Evolutionary conservation across 2,329 filamentous ascomycete genomes (phyloP).

Genomic region (Diaporthe vexans): DNA sequence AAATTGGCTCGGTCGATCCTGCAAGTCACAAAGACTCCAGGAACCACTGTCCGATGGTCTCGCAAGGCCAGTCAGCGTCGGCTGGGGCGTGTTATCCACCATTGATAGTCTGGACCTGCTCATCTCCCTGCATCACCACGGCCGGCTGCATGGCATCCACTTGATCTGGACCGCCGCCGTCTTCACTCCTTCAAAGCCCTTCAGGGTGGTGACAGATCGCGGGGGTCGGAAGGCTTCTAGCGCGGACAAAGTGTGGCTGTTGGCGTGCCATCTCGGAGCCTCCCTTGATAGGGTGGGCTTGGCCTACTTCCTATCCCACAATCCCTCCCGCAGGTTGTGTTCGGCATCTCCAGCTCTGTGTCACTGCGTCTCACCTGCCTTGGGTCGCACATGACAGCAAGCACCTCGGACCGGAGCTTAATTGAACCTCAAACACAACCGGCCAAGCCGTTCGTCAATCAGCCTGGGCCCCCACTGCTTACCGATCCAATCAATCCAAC

Average conservation of each 20-base stretch:
- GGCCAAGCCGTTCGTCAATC: slow-evolving; percentile 36
- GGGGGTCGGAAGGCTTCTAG: slow-evolving; percentile 30
- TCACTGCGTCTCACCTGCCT: slow-evolving; percentile 32
- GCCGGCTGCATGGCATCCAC: slow-evolving; percentile 8
- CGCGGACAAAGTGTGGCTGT: slow-evolving; percentile 19
- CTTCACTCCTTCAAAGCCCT: slow-evolving; percentile 7
- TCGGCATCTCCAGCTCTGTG: slow-evolving; percentile 20
- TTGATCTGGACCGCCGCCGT: neutral
- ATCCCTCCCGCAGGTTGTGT: slow-evolving; percentile 14
- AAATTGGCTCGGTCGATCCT: slow-evolving; percentile 38
- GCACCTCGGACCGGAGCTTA: slow-evolving; percentile 31
- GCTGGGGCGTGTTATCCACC: slow-evolving; percentile 28
- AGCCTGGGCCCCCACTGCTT: slow-evolving; percentile 39
- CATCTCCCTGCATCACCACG: slow-evolving; percentile 22
- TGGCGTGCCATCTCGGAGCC: slow-evolving; percentile 25
- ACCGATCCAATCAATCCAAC: slow-evolving; percentile 36
- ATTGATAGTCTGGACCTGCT: neutral
- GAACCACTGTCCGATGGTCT: slow-evolving; percentile 16
- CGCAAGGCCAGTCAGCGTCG: slow-evolving; percentile 36
- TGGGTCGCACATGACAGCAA: slow-evolving; percentile 36
- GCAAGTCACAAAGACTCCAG: slow-evolving; percentile 30
- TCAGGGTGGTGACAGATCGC: slow-evolving; percentile 17
- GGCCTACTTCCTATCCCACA: slow-evolving; percentile 10
- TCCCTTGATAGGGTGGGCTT: slow-evolving; percentile 29
- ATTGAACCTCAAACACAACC: slow-evolving; percentile 38